Evolutionary conservation across 495 filamentous ascomycete genomes (phyloP).

Genomic region (Hapsidospora chrysogenum): DNA sequence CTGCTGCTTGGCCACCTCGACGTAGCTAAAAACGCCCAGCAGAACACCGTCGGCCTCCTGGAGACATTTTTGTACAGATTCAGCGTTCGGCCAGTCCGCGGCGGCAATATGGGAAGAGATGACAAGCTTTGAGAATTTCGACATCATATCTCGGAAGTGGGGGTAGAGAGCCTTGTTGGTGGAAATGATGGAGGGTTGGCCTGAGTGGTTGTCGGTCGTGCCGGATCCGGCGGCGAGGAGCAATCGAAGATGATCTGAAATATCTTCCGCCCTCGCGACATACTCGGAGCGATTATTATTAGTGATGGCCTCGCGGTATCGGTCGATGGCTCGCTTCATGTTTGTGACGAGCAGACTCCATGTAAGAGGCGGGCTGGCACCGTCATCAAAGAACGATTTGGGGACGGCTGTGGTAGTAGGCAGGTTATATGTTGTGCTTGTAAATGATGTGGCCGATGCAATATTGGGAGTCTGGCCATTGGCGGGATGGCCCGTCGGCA

Average conservation of each 20-base stretch:
- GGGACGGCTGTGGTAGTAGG: slow-evolving; percentile 46
- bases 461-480: slow-evolving; percentile 34
- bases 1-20: slow-evolving; percentile 85
- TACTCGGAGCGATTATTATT: slow-evolving; percentile 73
- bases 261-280: slow-evolving; percentile 83
- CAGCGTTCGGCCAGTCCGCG: slow-evolving; percentile 73
- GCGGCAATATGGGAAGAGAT: slow-evolving; percentile 97
- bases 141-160: slow-evolving; percentile 99
- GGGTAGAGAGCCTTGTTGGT: slow-evolving; percentile 93
- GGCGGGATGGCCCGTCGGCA: slow-evolving; percentile 26
- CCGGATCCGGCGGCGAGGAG: slow-evolving; percentile 89
- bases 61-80: slow-evolving; percentile 84
- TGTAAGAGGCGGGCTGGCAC: slow-evolving; percentile 52
- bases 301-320: slow-evolving; percentile 70
- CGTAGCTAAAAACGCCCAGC: slow-evolving; percentile 83
- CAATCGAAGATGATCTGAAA: slow-evolving; percentile 87
- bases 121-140: slow-evolving; percentile 93
- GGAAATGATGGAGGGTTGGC: slow-evolving; percentile 96
- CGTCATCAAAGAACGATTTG: slow-evolving; percentile 74
- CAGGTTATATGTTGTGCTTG: slow-evolving; percentile 37
- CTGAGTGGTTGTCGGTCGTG: slow-evolving; percentile 96
- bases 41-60: slow-evolving; percentile 93
- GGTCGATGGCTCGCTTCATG: slow-evolving; percentile 75
- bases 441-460: slow-evolving; percentile 50
- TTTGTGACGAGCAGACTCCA: slow-evolving; percentile 83